These are phyloP conservation scores for Boeremia lycopersici DNA, from an alignment of 2,329 filamentous ascomycete species.

Conservation along the genomic window DNA sequence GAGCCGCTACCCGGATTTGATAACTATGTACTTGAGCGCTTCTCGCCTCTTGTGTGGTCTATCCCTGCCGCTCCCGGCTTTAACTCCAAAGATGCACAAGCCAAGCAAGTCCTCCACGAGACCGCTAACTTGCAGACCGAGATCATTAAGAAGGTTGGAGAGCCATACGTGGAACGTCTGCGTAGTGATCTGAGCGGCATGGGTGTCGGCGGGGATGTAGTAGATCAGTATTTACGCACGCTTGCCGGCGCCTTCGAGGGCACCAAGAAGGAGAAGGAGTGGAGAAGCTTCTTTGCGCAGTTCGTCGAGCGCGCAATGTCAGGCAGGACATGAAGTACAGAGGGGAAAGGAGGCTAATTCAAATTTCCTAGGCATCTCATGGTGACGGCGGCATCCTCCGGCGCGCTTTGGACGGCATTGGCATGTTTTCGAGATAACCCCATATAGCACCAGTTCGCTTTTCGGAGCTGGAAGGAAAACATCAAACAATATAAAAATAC, in stretches of 20 bases:
- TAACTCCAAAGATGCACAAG: constrained; percentile 85
- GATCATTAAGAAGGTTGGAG: constrained; percentile 88
- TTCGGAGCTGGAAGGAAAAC: constrained; percentile 13
- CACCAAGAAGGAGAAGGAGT: constrained; percentile 50
- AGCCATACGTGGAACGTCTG: constrained; percentile 75
- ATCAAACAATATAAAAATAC: background rate
- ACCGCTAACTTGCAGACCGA: constrained; percentile 85
- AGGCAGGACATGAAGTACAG: constrained; percentile 19
- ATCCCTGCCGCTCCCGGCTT: constrained; percentile 80
- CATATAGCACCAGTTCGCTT: constrained; percentile 13
- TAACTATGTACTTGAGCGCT: constrained; percentile 84
- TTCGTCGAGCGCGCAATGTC: constrained; percentile 48
- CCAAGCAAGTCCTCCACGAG: constrained; percentile 84
- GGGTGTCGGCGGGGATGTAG: constrained; percentile 67
- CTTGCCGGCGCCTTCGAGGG: constrained; percentile 44
- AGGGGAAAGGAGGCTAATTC: background rate
- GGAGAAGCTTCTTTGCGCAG: constrained; percentile 52
- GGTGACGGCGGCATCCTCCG: constrained; percentile 15
- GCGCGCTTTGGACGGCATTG: constrained; percentile 18
- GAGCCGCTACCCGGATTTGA: constrained; percentile 82
- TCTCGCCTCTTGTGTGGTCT: constrained; percentile 90
- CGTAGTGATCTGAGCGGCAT: constrained; percentile 69
- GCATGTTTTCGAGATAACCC: constrained; percentile 20
- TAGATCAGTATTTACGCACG: constrained; percentile 67
- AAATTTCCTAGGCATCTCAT: constrained; percentile 13